These are phyloP conservation scores for Solidago caesia DNA, from an alignment of 129 eudicot species.

Conservation along the genomic window DNA sequence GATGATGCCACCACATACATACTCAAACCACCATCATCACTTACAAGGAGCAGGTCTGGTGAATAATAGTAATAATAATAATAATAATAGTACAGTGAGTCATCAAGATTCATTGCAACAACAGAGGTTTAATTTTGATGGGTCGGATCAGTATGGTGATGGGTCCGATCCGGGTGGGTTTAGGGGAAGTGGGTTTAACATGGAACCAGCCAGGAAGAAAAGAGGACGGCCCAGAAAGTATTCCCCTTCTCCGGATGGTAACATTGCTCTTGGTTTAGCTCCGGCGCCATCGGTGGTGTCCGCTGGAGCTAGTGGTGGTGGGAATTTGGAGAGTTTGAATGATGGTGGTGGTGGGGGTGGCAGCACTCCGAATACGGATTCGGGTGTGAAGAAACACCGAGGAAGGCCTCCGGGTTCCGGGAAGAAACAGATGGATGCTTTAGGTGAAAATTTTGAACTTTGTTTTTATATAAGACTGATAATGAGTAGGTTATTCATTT, in stretches of 20 bases:
- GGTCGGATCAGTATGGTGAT: conserved; percentile 40
- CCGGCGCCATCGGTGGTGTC: conserved; percentile 38
- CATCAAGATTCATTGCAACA: conserved; percentile 26
- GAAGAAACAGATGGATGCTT: conserved; percentile 82
- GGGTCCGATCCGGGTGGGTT: conserved; percentile 47
- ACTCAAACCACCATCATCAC: conserved; percentile 24
- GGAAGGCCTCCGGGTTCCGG: conserved; percentile 95
- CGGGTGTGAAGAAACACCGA: conserved; percentile 45
- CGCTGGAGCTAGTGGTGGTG: conserved; percentile 37
- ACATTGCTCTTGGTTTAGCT: conserved; percentile 69
- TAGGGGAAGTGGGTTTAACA: conserved; percentile 47
- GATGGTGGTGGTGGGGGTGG: conserved; percentile 34
- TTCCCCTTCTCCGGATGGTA: conserved; percentile 68
- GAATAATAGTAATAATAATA: neutral
- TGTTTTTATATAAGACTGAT: too few species aligned
- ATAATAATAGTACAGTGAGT: conserved; percentile 22
- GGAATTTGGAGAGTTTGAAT: conserved; percentile 32
- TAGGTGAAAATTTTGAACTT: conserved; percentile 45
- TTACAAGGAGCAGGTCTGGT: conserved; percentile 16
- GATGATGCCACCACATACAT: conserved; percentile 38
- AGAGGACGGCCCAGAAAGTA: conserved; percentile 90
- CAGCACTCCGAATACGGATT: conserved; percentile 40
- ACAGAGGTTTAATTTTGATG: conserved; percentile 46
- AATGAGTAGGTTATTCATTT: neutral
- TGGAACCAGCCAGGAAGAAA: conserved; percentile 71